phyloP scores from a whole-genome alignment of 2,329 filamentous ascomycete species.

The Penicillium sp. region DNA sequence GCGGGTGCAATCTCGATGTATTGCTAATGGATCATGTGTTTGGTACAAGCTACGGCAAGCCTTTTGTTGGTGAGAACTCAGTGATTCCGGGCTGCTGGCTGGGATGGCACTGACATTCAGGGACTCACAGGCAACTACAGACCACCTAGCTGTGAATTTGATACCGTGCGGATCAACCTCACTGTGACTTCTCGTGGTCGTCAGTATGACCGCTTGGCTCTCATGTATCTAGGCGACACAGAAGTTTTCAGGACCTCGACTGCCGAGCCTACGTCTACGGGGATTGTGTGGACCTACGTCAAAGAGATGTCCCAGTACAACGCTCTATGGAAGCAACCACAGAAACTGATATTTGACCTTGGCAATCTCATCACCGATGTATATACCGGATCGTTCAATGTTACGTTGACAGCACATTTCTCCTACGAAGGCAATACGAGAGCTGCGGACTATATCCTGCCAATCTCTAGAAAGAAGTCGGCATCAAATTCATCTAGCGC shows the following conservation, averaged over 20 bases:
- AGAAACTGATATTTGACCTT: constrained; percentile 75
- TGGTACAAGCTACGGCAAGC: constrained; percentile 66
- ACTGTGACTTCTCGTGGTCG: constrained; percentile 66
- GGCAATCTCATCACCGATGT: constrained; percentile 66
- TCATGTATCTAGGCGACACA: constrained; percentile 70
- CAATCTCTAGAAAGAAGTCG: constrained; percentile 45
- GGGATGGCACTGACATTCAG: background rate
- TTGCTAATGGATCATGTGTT: constrained; percentile 69
- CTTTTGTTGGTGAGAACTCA: constrained; percentile 61
- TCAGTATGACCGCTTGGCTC: constrained; percentile 71
- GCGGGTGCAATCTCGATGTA: constrained; percentile 34
- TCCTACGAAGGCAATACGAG: constrained; percentile 47
- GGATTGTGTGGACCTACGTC: constrained; percentile 70
- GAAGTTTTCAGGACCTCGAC: constrained; percentile 83
- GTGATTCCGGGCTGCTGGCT: background rate
- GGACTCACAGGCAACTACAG: constrained; percentile 53
- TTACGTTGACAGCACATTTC: constrained; percentile 69
- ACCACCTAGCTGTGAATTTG: constrained; percentile 66
- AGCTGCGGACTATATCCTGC: constrained; percentile 62
- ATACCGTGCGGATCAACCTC: constrained; percentile 70
- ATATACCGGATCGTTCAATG: constrained; percentile 71
- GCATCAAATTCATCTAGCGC: constrained; percentile 55
- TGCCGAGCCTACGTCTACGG: constrained; percentile 66
- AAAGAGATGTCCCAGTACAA: constrained; percentile 75
- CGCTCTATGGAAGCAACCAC: constrained; percentile 62